Conservation (phyloP, 352 stramenopile species). For the Achlya hypogyna region DNA sequence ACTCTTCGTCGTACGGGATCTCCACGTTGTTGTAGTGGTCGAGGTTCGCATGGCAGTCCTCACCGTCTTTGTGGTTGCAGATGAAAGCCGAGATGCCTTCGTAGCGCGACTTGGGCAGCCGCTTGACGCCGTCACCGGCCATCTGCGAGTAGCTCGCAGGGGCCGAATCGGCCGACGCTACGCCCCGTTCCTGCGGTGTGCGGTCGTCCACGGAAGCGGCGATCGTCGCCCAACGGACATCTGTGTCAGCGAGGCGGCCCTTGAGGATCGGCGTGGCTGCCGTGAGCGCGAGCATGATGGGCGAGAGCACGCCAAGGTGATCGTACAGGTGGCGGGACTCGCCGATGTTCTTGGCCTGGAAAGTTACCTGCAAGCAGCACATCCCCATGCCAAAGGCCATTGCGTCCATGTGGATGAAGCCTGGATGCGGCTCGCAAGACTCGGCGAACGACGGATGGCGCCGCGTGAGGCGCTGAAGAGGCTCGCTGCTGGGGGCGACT, state of each 20-base stretch:
- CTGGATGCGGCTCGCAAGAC: constrained; percentile 56
- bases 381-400: constrained; percentile 99
- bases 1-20: constrained; percentile 91
- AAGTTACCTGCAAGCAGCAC: constrained; percentile 99
- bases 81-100: constrained; percentile 87
- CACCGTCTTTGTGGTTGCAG: constrained; percentile 82
- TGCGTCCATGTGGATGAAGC: constrained; percentile 98
- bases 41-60: constrained; percentile 61
- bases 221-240: constrained; percentile 96
- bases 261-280: constrained; percentile 98
- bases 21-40: constrained; percentile 93
- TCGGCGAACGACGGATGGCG: constrained; percentile 20
- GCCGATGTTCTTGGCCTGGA: constrained; percentile 95
- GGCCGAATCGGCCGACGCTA: constrained; percentile 32
- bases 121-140: constrained; percentile 87
- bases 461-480: background rate
- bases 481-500: background rate
- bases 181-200: constrained; percentile 69
- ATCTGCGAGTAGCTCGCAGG: constrained; percentile 82
- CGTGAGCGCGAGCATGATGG: constrained; percentile 97
- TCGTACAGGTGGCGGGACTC: constrained; percentile 99
- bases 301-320: constrained; percentile 96
- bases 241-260: constrained; percentile 86
- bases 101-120: constrained; percentile 94
- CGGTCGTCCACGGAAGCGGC: constrained; percentile 95